phyloP scores from a whole-genome alignment of 371 early-diverging fungal species.

The Capniomyces stellatus region DNA sequence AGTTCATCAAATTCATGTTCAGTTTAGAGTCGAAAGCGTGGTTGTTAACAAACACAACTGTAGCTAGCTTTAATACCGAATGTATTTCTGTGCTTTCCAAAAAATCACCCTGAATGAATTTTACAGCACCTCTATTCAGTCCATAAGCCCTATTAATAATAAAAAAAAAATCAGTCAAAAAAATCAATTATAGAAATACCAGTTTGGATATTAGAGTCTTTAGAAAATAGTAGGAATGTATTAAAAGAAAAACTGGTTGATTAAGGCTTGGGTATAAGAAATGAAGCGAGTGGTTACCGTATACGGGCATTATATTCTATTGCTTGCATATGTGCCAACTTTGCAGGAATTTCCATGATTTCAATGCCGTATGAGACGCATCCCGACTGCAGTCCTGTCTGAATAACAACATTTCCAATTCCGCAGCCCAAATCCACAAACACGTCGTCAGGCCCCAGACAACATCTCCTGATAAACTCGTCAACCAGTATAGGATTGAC shows the following conservation, averaged over 20 bases:
- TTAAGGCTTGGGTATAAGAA: not conserved
- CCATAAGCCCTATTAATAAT: constrained; percentile 38
- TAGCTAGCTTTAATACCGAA: constrained; percentile 53
- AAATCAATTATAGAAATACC: too few relatives aligned
- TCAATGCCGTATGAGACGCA: constrained; percentile 80
- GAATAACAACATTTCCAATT: constrained; percentile 90
- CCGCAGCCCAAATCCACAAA: constrained; percentile 92
- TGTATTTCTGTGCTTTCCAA: constrained; percentile 40
- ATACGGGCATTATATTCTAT: constrained; percentile 69
- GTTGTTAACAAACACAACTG: constrained; percentile 86
- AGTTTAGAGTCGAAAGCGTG: constrained; percentile 73
- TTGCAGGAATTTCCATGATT: constrained; percentile 73
- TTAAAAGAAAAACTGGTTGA: not conserved
- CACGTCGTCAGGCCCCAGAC: constrained; percentile 37
- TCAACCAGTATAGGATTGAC: constrained; percentile 65
- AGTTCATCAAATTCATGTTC: constrained; percentile 60
- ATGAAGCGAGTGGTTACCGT: constrained; percentile 24
- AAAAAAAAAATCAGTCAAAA: too few relatives aligned
- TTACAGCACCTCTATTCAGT: constrained; percentile 40
- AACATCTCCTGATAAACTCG: constrained; percentile 60
- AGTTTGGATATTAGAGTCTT: too few relatives aligned
- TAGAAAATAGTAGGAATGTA: too few relatives aligned
- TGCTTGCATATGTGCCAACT: constrained; percentile 55
- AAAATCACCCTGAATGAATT: constrained; percentile 56
- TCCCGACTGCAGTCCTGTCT: constrained; percentile 76